These are phyloP conservation scores for Zychaea mexicana DNA, from an alignment of 371 early-diverging fungal species.

Conservation along the genomic window DNA sequence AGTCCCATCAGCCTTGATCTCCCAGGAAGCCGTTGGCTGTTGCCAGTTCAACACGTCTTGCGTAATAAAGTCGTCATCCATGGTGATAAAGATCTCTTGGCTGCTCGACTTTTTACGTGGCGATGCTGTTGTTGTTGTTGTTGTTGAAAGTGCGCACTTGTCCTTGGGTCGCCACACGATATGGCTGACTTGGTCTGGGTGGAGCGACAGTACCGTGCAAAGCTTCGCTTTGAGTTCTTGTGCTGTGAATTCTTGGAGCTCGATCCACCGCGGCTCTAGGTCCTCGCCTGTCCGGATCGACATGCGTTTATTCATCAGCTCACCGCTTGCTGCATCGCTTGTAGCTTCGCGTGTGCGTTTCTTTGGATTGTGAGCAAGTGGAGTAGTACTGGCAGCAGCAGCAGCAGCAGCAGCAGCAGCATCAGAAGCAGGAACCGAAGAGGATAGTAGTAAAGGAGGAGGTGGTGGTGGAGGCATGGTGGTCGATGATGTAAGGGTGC, in stretches of 20 bases:
- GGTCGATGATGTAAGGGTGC: neutral
- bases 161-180: slow-evolving; percentile 20
- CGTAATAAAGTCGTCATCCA: slow-evolving; percentile 4
- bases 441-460: too few relatives aligned
- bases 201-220: slow-evolving; percentile 16
- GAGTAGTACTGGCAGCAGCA: neutral
- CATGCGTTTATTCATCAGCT: too few relatives aligned
- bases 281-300: too few relatives aligned
- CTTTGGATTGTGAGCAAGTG: neutral
- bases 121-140: neutral
- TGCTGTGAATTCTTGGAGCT: slow-evolving; percentile 9
- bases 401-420: too few relatives aligned
- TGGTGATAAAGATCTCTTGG: neutral
- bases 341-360: neutral
- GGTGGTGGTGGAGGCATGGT: neutral
- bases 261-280: neutral
- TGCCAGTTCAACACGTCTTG: neutral
- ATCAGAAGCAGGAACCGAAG: too few relatives aligned
- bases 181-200: slow-evolving; percentile 19
- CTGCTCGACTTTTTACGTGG: slow-evolving; percentile 4
- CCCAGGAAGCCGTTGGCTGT: slow-evolving; percentile 17
- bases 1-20: slow-evolving; percentile 22
- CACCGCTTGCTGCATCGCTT: too few relatives aligned
- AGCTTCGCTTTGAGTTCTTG: slow-evolving; percentile 17
- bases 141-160: neutral